These are phyloP conservation scores for Amanita muscaria DNA, from an alignment of 768 basidiomycete genomes.

Conservation along the genomic window DNA sequence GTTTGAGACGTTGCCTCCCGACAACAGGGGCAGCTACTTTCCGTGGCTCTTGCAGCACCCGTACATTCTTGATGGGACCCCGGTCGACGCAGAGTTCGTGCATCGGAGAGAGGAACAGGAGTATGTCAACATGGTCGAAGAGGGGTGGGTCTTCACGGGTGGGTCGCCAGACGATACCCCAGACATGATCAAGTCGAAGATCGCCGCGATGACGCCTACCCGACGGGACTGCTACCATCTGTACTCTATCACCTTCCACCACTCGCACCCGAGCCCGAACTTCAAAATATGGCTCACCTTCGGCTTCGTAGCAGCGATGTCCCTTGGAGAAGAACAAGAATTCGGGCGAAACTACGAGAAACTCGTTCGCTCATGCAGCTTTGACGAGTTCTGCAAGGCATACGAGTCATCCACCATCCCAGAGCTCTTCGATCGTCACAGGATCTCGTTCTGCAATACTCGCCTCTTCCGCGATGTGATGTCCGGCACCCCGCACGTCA, in stretches of 20 bases:
- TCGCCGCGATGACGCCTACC: not conserved
- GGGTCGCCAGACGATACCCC: not conserved
- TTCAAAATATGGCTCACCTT: conserved; percentile 15
- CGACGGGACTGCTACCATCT: not conserved
- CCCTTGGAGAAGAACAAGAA: conserved; percentile 2
- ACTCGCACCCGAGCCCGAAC: conserved; percentile 12
- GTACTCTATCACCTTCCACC: not conserved
- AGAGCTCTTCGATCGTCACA: too few species aligned
- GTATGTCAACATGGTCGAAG: not conserved
- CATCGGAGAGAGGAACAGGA: too few species aligned
- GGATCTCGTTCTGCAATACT: too few species aligned
- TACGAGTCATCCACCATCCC: too few species aligned
- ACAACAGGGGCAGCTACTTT: not conserved
- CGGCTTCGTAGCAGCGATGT: conserved; percentile 17
- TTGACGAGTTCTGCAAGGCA: conserved; percentile 26
- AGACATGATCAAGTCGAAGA: not conserved
- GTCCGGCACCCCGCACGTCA: conserved; percentile 9
- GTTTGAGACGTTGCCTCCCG: not conserved
- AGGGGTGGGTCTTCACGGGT: not conserved
- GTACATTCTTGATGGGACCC: not conserved
- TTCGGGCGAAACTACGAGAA: conserved; percentile 15
- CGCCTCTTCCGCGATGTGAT: conserved; percentile 20
- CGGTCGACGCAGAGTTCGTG: not conserved
- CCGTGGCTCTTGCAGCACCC: not conserved
- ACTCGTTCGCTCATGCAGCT: conserved; percentile 23